Conservation (phyloP, 2,329 filamentous ascomycete genomes). For the Penicillium vulpinum region DNA sequence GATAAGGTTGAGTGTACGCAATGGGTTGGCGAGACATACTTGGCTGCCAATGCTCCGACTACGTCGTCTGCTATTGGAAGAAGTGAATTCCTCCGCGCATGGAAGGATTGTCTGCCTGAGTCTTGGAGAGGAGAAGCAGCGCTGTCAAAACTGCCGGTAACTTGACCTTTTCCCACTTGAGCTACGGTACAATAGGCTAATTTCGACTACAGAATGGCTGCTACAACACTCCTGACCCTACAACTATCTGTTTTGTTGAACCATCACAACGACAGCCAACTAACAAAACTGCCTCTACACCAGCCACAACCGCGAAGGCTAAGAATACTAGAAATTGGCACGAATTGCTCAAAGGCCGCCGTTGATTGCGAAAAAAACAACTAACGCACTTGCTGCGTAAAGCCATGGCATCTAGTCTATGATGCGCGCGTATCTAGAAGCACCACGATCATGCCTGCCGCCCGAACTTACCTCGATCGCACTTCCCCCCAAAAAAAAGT, state of each 20-base stretch:
- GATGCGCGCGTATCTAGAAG: slow-evolving; percentile 19
- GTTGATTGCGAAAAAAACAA: slow-evolving; percentile 20
- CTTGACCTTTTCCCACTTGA: background rate
- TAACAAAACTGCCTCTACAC: slow-evolving; percentile 27
- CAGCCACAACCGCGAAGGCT: slow-evolving; percentile 24
- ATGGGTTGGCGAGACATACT: slow-evolving; percentile 44
- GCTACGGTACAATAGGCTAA: background rate
- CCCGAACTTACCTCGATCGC: slow-evolving; percentile 16
- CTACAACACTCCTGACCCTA: slow-evolving; percentile 38
- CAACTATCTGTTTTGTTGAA: slow-evolving; percentile 39
- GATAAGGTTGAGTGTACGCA: slow-evolving; percentile 35
- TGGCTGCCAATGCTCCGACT: slow-evolving; percentile 40
- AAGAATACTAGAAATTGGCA: slow-evolving; percentile 47
- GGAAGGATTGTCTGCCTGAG: slow-evolving; percentile 48
- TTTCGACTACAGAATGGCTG: slow-evolving; percentile 27
- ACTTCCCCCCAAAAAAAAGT: background rate
- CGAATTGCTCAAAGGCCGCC: slow-evolving; percentile 42
- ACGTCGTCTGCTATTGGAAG: slow-evolving; percentile 31
- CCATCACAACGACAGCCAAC: slow-evolving; percentile 32
- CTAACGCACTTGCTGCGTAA: slow-evolving; percentile 5
- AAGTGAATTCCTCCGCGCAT: slow-evolving; percentile 38
- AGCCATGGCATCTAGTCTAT: slow-evolving; percentile 16
- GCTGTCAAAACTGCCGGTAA: slow-evolving; percentile 36
- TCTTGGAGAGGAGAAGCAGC: slow-evolving; percentile 41
- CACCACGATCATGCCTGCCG: slow-evolving; percentile 16